Conservation (phyloP, 345 rosid species). For the Eucalyptus sideroxylon region DNA sequence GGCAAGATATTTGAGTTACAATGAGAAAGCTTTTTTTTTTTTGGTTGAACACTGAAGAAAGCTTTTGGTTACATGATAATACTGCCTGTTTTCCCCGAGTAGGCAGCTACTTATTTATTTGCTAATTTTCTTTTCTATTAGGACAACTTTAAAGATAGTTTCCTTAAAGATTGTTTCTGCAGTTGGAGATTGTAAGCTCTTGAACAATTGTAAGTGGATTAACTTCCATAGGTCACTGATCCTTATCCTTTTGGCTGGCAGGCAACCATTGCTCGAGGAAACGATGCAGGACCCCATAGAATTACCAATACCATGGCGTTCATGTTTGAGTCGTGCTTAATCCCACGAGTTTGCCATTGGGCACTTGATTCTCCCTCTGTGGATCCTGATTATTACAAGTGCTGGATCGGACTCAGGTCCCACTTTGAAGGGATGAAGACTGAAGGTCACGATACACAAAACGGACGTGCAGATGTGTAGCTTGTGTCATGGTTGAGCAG, state of each 20-base stretch:
- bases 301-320: constrained; percentile 83
- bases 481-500: not conserved
- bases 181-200: not conserved
- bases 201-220: not conserved
- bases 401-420: constrained; percentile 91
- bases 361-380: constrained; percentile 61
- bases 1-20: not conserved
- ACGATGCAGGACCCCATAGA: constrained; percentile 50
- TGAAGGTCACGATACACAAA: not conserved
- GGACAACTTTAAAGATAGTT: not conserved
- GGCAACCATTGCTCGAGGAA: constrained; percentile 57
- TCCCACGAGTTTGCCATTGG: constrained; percentile 85
- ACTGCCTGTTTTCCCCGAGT: not conserved
- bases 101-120: not conserved
- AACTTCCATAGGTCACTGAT: not conserved
- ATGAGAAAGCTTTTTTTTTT: not conserved
- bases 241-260: constrained; percentile 1
- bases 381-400: constrained; percentile 75
- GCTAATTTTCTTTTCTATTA: not conserved
- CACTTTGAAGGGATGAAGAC: constrained; percentile 35
- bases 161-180: not conserved
- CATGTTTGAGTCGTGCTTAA: constrained; percentile 89
- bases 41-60: not conserved
- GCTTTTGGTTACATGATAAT: not conserved
- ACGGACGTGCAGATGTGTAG: not conserved